Percentiles rank a stretch among this genome's conserved stretches.
phyloP scores from a whole-genome alignment of 148 eudicot genomes.

The Silene conica region DNA sequence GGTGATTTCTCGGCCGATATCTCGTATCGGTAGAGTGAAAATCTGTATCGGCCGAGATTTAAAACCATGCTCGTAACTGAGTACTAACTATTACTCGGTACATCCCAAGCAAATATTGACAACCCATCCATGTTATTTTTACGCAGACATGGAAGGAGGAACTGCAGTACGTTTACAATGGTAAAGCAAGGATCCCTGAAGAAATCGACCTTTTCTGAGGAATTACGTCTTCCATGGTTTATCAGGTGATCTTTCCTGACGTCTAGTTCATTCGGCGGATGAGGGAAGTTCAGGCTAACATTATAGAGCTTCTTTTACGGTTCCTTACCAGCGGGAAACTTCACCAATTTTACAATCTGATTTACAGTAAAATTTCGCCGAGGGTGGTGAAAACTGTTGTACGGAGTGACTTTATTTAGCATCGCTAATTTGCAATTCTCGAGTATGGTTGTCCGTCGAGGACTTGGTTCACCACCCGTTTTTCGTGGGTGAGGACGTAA shows the following conservation, averaged over 20 bases:
- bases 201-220: conserved; percentile 41
- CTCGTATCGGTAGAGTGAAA: too few relatives aligned
- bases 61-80: background rate
- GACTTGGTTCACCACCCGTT: background rate
- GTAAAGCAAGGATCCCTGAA: conserved; percentile 49
- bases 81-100: background rate
- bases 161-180: conserved; percentile 56
- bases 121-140: background rate
- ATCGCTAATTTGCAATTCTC: background rate
- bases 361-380: conserved; percentile 3
- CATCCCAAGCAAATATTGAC: background rate
- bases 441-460: background rate
- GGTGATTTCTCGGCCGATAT: too few relatives aligned
- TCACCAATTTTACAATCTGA: background rate
- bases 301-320: background rate
- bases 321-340: background rate
- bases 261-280: conserved; percentile 1
- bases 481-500: background rate
- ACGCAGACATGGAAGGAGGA: conserved; percentile 80
- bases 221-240: background rate
- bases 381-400: background rate
- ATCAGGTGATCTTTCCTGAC: background rate
- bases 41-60: too few relatives aligned
- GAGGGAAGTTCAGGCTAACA: conserved; percentile 11
- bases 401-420: background rate